These are phyloP conservation scores for Diaporthe sp. DNA, from an alignment of 2,329 filamentous ascomycete genomes.

Conservation along the genomic window DNA sequence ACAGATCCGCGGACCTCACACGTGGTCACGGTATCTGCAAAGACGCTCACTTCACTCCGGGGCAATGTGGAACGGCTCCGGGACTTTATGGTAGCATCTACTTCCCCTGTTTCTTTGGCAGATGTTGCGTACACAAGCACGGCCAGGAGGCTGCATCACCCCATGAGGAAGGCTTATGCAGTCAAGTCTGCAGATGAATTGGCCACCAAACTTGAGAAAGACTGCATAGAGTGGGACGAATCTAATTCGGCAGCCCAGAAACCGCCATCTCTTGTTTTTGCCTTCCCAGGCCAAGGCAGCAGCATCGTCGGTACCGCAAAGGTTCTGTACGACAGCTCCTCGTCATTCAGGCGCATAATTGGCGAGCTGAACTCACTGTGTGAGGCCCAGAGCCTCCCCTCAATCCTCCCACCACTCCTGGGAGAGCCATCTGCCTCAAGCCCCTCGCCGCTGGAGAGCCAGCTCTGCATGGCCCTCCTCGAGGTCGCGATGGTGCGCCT, in stretches of 20 bases:
- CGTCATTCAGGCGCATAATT: constrained; percentile 58
- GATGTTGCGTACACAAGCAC: constrained; percentile 77
- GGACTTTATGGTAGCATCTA: constrained; percentile 65
- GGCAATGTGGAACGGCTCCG: constrained; percentile 57
- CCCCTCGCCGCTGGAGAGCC: constrained; percentile 63
- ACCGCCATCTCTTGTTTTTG: constrained; percentile 63
- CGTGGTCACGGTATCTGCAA: constrained; percentile 62
- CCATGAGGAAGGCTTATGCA: constrained; percentile 65
- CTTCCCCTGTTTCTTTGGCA: constrained; percentile 65
- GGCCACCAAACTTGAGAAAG: constrained; percentile 52
- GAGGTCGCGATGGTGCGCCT: constrained; percentile 70
- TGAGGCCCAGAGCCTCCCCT: constrained; percentile 65
- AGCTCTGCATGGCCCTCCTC: constrained; percentile 66
- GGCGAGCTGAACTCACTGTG: constrained; percentile 67
- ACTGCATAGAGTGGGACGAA: constrained; percentile 56
- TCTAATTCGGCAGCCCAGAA: constrained; percentile 49
- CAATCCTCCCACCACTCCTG: constrained; percentile 66
- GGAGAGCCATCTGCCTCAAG: constrained; percentile 55
- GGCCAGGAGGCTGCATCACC: constrained; percentile 73
- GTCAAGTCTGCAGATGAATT: constrained; percentile 58
- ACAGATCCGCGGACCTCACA: constrained; percentile 58
- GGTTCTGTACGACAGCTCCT: constrained; percentile 52
- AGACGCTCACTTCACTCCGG: constrained; percentile 56
- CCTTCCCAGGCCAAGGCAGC: constrained; percentile 71
- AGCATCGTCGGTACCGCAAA: constrained; percentile 66